phyloP scores from a whole-genome alignment of 1,139 yeast species.

The Torulaspora globosa region DNA sequence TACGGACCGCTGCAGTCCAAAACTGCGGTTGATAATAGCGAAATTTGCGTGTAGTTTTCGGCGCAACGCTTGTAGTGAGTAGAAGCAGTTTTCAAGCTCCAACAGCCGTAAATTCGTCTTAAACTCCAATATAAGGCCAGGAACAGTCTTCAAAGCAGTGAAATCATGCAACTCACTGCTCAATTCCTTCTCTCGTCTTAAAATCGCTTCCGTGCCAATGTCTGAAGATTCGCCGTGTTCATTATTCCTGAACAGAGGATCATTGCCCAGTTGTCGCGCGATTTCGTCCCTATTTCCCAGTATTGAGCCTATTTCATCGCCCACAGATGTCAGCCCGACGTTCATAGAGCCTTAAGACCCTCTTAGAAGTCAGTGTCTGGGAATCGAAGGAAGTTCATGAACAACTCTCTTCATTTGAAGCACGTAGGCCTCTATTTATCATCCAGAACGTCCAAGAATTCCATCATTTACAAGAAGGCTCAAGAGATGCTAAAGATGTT shows the following conservation, averaged over 20 bases:
- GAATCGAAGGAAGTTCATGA: neutral
- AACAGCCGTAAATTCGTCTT: constrained; percentile 27
- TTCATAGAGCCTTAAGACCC: constrained; percentile 1
- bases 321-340: neutral
- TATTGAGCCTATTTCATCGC: neutral
- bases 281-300: constrained; percentile 10
- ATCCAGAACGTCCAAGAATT: constrained; percentile 2
- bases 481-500: constrained; percentile 4
- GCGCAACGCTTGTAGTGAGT: constrained; percentile 27
- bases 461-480: neutral
- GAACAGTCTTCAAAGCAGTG: constrained; percentile 19
- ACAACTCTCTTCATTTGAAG: neutral
- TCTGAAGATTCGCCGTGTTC: neutral
- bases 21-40: constrained; percentile 21
- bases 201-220: constrained; percentile 12
- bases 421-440: neutral
- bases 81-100: constrained; percentile 34
- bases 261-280: constrained; percentile 18
- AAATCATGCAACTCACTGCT: constrained; percentile 25
- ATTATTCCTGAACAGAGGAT: constrained; percentile 20
- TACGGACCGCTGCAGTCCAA: constrained; percentile 32
- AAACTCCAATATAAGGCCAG: constrained; percentile 27
- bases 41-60: constrained; percentile 23
- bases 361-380: neutral
- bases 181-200: constrained; percentile 22